Evolutionary conservation across 805 yeast species (phyloP).

Genomic region (Starmerella stigmatis): DNA sequence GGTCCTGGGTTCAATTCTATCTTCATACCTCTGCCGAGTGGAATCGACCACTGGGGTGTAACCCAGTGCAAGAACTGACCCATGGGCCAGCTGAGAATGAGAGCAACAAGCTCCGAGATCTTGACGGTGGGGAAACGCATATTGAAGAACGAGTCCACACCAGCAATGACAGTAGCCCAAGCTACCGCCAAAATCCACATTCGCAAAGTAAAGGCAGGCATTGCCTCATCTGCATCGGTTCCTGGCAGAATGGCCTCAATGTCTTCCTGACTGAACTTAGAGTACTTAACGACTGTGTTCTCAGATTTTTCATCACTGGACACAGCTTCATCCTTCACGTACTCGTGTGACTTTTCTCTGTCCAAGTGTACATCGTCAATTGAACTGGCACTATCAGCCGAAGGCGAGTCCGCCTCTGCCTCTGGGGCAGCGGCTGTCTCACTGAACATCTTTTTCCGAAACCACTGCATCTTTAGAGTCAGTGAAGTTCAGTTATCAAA

Average conservation of each 20-base stretch:
- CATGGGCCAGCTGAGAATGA: conserved; percentile 54
- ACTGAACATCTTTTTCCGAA: neutral
- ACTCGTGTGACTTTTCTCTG: neutral
- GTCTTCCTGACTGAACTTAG: conserved; percentile 13
- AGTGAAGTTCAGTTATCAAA: too few species aligned
- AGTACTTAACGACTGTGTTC: neutral
- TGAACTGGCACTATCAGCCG: neutral
- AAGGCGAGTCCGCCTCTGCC: neutral
- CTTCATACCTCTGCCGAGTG: conserved; percentile 28
- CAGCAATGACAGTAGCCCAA: conserved; percentile 49
- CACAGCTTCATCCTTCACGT: neutral
- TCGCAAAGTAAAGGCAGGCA: conserved; percentile 45
- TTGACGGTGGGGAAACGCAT: conserved; percentile 47
- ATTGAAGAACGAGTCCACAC: conserved; percentile 48
- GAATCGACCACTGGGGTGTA: conserved; percentile 30
- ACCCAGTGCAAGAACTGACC: conserved; percentile 42
- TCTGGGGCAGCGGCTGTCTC: neutral
- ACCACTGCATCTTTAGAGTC: neutral
- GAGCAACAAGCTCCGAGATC: conserved; percentile 45
- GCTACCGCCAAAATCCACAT: conserved; percentile 45
- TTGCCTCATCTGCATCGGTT: conserved; percentile 37
- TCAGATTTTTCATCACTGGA: neutral
- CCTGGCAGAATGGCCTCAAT: conserved; percentile 17
- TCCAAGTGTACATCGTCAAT: neutral
- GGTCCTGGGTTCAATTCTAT: conserved; percentile 48